phyloP scores from a whole-genome alignment of 2,329 filamentous ascomycete species.

The Pyrenophora seminiperda region DNA sequence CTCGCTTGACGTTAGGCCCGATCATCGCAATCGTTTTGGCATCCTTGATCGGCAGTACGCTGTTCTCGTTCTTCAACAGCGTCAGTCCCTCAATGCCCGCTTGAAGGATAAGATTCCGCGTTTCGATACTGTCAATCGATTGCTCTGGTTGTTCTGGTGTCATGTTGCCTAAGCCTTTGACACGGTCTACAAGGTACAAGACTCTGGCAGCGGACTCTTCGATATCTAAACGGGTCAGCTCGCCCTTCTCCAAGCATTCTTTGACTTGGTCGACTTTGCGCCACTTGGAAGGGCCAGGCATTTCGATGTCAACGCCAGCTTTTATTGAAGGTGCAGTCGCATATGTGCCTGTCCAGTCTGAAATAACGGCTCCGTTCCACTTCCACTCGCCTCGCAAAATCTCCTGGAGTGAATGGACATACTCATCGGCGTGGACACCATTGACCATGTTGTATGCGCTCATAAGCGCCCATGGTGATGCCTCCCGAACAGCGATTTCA shows the following conservation, averaged over 20 bases:
- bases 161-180: slow-evolving; percentile 63
- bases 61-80: slow-evolving; percentile 66
- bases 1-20: slow-evolving; percentile 69
- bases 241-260: slow-evolving; percentile 42
- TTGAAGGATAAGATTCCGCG: slow-evolving; percentile 63
- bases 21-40: slow-evolving; percentile 68
- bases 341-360: slow-evolving; percentile 51
- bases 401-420: slow-evolving; percentile 50
- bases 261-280: slow-evolving; percentile 45
- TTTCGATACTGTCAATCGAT: slow-evolving; percentile 60
- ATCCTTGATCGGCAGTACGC: slow-evolving; percentile 63
- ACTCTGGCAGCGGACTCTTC: slow-evolving; percentile 58
- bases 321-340: slow-evolving; percentile 47
- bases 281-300: slow-evolving; percentile 50
- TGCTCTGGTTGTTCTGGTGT: slow-evolving; percentile 62
- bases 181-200: slow-evolving; percentile 66
- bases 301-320: slow-evolving; percentile 49
- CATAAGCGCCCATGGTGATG: slow-evolving; percentile 71
- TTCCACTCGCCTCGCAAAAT: slow-evolving; percentile 50
- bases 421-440: slow-evolving; percentile 55
- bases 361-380: slow-evolving; percentile 52
- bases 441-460: slow-evolving; percentile 71
- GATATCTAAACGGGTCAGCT: slow-evolving; percentile 56
- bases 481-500: slow-evolving; percentile 72
- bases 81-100: slow-evolving; percentile 67